These are phyloP conservation scores for Penicillium corylophilum DNA, from an alignment of 2,329 filamentous ascomycete species.

Conservation along the genomic window DNA sequence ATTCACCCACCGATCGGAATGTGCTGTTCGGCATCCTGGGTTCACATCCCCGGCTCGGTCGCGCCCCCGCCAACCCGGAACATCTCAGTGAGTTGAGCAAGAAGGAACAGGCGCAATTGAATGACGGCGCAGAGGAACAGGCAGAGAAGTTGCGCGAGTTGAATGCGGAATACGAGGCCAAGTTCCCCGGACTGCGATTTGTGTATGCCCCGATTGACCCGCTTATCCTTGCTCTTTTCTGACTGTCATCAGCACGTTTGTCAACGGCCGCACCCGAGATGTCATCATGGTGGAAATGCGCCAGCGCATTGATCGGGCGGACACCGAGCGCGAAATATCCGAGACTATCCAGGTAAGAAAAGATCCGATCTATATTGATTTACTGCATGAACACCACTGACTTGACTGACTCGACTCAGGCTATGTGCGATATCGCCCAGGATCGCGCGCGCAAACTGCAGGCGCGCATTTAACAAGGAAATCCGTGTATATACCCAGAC, in stretches of 20 bases:
- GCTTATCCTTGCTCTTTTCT: slow-evolving; percentile 4
- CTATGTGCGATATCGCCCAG: slow-evolving; percentile 87
- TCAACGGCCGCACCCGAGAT: slow-evolving; percentile 73
- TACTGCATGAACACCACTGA: slow-evolving; percentile 1
- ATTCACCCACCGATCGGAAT: slow-evolving; percentile 50
- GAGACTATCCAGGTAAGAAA: slow-evolving; percentile 70
- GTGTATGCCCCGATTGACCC: slow-evolving; percentile 47
- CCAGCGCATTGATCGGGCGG: slow-evolving; percentile 65
- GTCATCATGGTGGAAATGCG: slow-evolving; percentile 83
- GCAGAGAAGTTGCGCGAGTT: slow-evolving; percentile 57
- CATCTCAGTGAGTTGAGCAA: slow-evolving; percentile 67
- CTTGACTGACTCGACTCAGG: slow-evolving; percentile 49
- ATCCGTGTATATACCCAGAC: background rate
- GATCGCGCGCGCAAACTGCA: slow-evolving; percentile 70
- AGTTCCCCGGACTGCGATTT: slow-evolving; percentile 79
- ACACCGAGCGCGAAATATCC: slow-evolving; percentile 65
- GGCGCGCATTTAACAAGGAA: slow-evolving; percentile 18
- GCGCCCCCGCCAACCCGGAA: slow-evolving; percentile 56
- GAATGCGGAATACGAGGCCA: slow-evolving; percentile 76
- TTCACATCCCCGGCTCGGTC: slow-evolving; percentile 80
- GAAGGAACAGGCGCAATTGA: slow-evolving; percentile 78
- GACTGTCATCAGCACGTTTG: slow-evolving; percentile 65
- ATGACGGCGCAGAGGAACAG: slow-evolving; percentile 51
- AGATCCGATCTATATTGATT: background rate
- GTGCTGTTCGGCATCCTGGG: slow-evolving; percentile 71